These are phyloP conservation scores for Colletotrichum melonis DNA, from an alignment of 2,329 filamentous ascomycete genomes.

Conservation along the genomic window DNA sequence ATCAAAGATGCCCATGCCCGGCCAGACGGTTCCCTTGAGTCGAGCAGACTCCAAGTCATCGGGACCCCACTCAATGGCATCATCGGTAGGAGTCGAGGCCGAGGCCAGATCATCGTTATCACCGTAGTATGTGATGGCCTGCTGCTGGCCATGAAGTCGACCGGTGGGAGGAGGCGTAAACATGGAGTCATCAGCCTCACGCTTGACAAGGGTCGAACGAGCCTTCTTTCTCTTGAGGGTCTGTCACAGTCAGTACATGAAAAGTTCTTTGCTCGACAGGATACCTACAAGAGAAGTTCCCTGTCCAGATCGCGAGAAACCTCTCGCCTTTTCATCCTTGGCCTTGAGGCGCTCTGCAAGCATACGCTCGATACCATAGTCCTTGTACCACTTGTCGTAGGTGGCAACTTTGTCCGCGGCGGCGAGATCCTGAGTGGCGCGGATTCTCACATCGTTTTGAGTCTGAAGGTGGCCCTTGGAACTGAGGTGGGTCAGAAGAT, in stretches of 20 bases:
- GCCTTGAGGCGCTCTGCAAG: conserved; percentile 82
- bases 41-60: conserved; percentile 20
- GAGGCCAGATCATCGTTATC: conserved; percentile 1
- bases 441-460: conserved; percentile 84
- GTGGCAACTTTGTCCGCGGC: conserved; percentile 71
- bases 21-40: conserved; percentile 79
- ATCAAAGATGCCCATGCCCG: conserved; percentile 86
- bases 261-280: not conserved
- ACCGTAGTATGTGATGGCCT: conserved; percentile 27
- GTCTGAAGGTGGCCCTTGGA: conserved; percentile 93
- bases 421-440: conserved; percentile 73
- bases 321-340: conserved; percentile 78
- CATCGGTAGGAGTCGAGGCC: not conserved
- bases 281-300: conserved; percentile 6
- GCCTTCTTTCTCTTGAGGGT: conserved; percentile 27
- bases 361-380: conserved; percentile 76
- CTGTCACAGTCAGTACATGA: not conserved
- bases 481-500: conserved; percentile 90
- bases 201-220: not conserved
- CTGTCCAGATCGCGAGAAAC: conserved; percentile 48
- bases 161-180: conserved; percentile 18
- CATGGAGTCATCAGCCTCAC: not conserved
- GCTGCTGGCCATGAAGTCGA: conserved; percentile 12
- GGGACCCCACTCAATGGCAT: not conserved
- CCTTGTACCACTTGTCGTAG: conserved; percentile 84